Evolutionary conservation across 2,329 filamentous ascomycete species (phyloP).

Genomic region (Diaporthe sp.): DNA sequence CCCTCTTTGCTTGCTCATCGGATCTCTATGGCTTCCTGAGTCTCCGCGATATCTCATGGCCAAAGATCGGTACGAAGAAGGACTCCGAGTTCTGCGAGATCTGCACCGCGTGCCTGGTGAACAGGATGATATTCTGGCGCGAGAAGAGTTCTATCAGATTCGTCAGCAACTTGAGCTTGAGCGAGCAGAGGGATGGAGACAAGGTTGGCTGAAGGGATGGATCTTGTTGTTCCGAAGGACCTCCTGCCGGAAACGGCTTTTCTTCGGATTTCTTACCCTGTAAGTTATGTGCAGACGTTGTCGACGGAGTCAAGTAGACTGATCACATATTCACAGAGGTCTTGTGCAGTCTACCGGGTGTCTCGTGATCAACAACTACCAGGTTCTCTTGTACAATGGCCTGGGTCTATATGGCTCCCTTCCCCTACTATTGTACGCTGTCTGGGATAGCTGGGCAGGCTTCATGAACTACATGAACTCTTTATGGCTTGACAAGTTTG

Average conservation of each 20-base stretch:
- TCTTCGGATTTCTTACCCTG: background rate
- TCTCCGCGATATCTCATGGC: conserved; percentile 15
- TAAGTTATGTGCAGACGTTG: background rate
- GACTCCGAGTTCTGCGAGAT: background rate
- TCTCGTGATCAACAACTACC: conserved; percentile 5
- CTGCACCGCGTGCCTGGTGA: background rate
- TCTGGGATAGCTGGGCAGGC: conserved; percentile 34
- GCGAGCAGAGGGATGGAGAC: background rate
- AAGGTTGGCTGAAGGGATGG: conserved; percentile 7
- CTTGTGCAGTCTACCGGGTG: conserved; percentile 11
- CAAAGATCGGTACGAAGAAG: background rate
- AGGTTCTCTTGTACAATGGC: background rate
- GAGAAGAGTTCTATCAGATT: conserved; percentile 2
- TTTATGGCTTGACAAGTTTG: conserved; percentile 23
- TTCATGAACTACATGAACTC: conserved; percentile 34
- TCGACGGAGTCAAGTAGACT: background rate
- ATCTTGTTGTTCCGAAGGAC: background rate
- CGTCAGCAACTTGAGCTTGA: conserved; percentile 7
- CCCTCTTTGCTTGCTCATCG: background rate
- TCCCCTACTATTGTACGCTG: conserved; percentile 31
- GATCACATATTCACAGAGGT: background rate
- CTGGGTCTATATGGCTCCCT: conserved; percentile 17
- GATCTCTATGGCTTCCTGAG: background rate
- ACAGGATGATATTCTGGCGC: background rate
- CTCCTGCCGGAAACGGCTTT: background rate